A percentile compares a stretch with the other conserved stretches of the same genome.
Evolutionary conservation across 257 asterid genomes (phyloP).

Genomic region (Solanum bulbocastanum): DNA sequence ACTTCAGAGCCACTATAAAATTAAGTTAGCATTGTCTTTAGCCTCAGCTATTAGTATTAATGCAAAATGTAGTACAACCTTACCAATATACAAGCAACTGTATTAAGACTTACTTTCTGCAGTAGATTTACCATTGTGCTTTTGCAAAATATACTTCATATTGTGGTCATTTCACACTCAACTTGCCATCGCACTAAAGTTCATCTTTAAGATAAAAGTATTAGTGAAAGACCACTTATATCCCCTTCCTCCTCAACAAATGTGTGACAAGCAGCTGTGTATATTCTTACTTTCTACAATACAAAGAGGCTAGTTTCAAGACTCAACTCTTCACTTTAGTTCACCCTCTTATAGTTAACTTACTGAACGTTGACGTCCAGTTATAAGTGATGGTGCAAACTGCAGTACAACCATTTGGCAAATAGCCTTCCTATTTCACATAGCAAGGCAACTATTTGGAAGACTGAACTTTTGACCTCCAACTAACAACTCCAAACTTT

Average conservation of each 20-base stretch:
- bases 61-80: background rate
- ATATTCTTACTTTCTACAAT: background rate
- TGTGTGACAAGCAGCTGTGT: background rate
- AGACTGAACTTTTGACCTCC: background rate
- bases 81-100: background rate
- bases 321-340: background rate
- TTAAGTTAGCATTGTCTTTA: background rate
- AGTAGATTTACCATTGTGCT: background rate
- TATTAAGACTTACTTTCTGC: background rate
- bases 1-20: background rate
- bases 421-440: background rate
- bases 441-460: background rate
- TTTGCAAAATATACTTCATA: background rate
- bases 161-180: background rate
- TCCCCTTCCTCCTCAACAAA: background rate
- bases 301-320: background rate
- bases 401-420: background rate
- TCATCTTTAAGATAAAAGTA: background rate
- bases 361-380: background rate
- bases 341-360: background rate
- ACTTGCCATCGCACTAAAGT: background rate
- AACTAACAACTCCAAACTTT: background rate
- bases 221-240: background rate
- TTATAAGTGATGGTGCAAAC: background rate
- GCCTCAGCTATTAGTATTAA: background rate